A percentile compares a stretch with the other conserved stretches of the same genome.
phyloP scores from a whole-genome alignment of 1,139 yeast species.

The Hyphopichia fennica region DNA sequence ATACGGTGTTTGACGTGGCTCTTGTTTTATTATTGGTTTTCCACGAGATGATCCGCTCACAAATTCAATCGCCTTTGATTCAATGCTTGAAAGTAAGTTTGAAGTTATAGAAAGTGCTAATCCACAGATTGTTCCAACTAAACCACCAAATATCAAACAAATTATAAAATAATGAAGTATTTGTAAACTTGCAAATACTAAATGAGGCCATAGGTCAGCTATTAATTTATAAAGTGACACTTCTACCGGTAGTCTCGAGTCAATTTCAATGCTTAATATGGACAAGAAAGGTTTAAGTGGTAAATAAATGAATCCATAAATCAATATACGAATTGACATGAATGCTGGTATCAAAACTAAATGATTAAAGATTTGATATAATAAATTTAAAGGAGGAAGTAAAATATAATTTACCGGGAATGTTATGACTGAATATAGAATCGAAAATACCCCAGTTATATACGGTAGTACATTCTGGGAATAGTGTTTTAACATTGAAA shows the following conservation, averaged over 20 bases:
- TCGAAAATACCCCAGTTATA: background rate
- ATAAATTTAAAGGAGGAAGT: background rate
- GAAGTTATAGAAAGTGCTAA: background rate
- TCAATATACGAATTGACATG: slow-evolving; percentile 12
- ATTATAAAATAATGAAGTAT: slow-evolving; percentile 23
- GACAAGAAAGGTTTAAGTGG: slow-evolving; percentile 22
- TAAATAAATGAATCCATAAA: slow-evolving; percentile 16
- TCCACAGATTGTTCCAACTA: slow-evolving; percentile 20
- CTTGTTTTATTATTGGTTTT: background rate
- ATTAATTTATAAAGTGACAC: background rate
- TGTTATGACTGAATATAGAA: background rate
- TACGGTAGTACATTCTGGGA: background rate
- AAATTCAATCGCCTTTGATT: background rate
- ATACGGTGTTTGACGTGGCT: background rate
- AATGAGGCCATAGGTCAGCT: slow-evolving; percentile 10
- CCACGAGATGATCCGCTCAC: background rate
- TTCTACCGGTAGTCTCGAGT: background rate
- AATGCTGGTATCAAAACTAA: slow-evolving; percentile 10
- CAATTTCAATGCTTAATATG: slow-evolving; percentile 8
- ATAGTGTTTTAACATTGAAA: background rate
- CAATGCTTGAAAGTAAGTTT: background rate
- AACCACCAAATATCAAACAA: slow-evolving; percentile 21
- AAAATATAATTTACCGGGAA: slow-evolving; percentile 1
- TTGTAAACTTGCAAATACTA: slow-evolving; percentile 14
- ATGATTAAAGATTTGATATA: slow-evolving; percentile 7